Base-by-base conservation (phyloP, 2,329 filamentous ascomycete genomes). In the Aciculosporium take region DNA sequence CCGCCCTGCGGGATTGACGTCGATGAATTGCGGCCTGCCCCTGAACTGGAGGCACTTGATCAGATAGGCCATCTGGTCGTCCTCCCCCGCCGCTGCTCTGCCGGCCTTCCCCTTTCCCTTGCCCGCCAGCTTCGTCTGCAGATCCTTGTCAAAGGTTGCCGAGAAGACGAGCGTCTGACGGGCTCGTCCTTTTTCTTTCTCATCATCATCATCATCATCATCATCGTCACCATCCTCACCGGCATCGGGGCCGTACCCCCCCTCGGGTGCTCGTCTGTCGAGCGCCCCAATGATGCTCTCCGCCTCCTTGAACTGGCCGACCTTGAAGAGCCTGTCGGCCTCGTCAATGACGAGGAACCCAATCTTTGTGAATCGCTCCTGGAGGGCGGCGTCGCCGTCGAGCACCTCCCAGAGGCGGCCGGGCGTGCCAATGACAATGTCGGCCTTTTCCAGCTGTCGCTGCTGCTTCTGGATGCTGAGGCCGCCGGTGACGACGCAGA, bases 81-180 rank as follows among this genome's bases (percentile, higher is more conserved):
- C 76, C 43, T 85, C 76, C 51, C 71, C 12, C n/a, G n/a, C n/a
- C n/a, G n/a, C n/a, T n/a, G n/a, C n/a, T n/a, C n/a, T n/a, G n/a
- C n/a, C n/a, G 23, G 23, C 23, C 8, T 6, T 13, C 12, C 20
- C 21, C 43, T 74, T 78, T 17, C 73, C 70, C 57, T 87, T 93
- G 21, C 85, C 83, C 1, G 84, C 78, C 10, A 98, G 71, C 59
- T 95, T 96, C 51, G 89, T 84, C 57, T 96, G 89, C 24, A 98
- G 65, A 1, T 81, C 80, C 54, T 88, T 89, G 56, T 94, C 84
- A 59, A 98, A 94, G 0, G 91, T 98, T 0, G 91, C 91, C 0
- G 91, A 96, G 60, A 98, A 98, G 17, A 98, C 86, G 0, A 98
- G 72, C 0, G 88, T 96, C 56, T 98, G 91, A 31, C 89, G 69